Conservation (phyloP, 1,284 basidiomycete species). For the Ceraceosorus bombacis region DNA sequence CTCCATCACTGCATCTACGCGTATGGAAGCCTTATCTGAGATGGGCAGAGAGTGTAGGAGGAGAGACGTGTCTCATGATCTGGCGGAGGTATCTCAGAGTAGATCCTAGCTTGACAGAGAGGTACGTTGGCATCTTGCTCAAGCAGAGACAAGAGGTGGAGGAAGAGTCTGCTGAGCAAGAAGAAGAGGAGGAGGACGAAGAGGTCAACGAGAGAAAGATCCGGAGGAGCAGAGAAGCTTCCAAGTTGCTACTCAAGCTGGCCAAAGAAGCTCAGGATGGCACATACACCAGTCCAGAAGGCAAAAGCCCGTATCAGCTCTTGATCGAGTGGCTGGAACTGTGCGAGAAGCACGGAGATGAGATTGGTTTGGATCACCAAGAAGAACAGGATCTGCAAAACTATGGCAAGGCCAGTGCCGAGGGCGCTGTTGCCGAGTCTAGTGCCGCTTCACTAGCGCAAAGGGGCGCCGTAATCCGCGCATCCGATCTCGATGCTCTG, state of each 20-base stretch:
- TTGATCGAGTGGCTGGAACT: constrained; percentile 88
- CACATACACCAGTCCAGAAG: constrained; percentile 77
- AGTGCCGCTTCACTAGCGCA: constrained; percentile 34
- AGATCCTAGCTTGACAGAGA: constrained; percentile 46
- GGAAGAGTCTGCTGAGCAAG: background rate
- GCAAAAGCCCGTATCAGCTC: constrained; percentile 90
- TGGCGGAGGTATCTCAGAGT: constrained; percentile 80
- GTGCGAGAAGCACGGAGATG: constrained; percentile 80
- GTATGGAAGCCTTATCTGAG: constrained; percentile 92
- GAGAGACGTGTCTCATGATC: constrained; percentile 73
- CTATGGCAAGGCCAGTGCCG: background rate
- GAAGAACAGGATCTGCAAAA: constrained; percentile 44
- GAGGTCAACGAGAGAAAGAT: constrained; percentile 1
- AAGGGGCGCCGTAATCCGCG: constrained; percentile 51
- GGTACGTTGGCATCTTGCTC: constrained; percentile 39
- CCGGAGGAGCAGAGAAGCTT: constrained; percentile 63
- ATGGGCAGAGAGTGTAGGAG: constrained; percentile 80
- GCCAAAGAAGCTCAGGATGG: constrained; percentile 75
- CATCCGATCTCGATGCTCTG: constrained; percentile 74
- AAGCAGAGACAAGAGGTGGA: constrained; percentile 12
- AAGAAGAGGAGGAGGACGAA: constrained; percentile 12
- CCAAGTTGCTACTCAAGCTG: constrained; percentile 76
- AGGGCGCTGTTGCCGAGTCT: constrained; percentile 4
- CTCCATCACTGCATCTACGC: constrained; percentile 84
- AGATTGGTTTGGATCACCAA: constrained; percentile 81